Conservation (phyloP, 192 early-diverging fungal genomes). For the Glomus cerebriforme region DNA sequence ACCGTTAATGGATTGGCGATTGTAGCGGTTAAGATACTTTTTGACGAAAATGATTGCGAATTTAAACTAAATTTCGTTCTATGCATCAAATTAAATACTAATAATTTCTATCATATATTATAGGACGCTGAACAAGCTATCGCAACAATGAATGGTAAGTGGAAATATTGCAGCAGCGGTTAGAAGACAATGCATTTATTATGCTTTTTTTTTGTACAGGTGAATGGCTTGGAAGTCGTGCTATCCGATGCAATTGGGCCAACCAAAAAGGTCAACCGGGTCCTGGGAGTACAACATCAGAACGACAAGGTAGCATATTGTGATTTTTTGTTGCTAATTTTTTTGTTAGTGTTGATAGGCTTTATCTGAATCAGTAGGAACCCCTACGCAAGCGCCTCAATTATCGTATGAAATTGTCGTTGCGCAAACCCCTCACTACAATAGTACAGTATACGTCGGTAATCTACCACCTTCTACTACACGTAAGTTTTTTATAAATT, state of each 20-base stretch:
- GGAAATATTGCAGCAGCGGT: no score
- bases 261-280: slow-evolving; percentile 74
- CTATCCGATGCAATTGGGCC: slow-evolving; percentile 93
- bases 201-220: neutral
- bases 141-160: slow-evolving; percentile 77
- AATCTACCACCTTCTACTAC: slow-evolving; percentile 81
- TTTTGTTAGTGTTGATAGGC: neutral
- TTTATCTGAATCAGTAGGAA: slow-evolving; percentile 26
- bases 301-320: slow-evolving; percentile 33
- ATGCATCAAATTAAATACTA: neutral
- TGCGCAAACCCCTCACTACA: slow-evolving; percentile 76
- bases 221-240: slow-evolving; percentile 81
- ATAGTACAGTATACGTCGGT: slow-evolving; percentile 89
- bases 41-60: neutral
- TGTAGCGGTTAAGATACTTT: slow-evolving; percentile 5
- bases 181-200: neutral
- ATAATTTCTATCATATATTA: slow-evolving; percentile 9
- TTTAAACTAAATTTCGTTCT: neutral
- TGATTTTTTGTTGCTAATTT: neutral
- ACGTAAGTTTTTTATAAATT: slow-evolving; percentile 47
- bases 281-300: slow-evolving; percentile 39
- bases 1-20: neutral
- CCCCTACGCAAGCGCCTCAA: slow-evolving; percentile 48
- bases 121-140: slow-evolving; percentile 87
- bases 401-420: slow-evolving; percentile 71